Percentiles rank a stretch among this genome's conserved stretches.
These are phyloP conservation scores for Nothophoma quercina DNA, from an alignment of 2,329 filamentous ascomycete species.

Conservation along the genomic window DNA sequence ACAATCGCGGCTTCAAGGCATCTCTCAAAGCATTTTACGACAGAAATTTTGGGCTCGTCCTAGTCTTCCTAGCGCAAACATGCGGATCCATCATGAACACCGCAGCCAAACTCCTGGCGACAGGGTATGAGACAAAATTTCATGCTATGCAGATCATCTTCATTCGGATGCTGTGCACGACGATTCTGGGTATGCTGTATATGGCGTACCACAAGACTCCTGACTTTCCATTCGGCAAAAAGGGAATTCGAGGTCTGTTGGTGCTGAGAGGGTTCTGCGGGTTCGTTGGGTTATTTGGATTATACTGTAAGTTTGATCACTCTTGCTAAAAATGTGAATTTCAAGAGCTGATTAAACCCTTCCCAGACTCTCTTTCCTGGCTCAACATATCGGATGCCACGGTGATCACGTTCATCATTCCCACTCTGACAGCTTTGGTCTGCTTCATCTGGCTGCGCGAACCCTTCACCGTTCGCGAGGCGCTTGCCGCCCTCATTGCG, in stretches of 20 bases:
- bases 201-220: conserved; percentile 68
- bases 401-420: conserved; percentile 83
- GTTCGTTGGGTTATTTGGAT: conserved; percentile 38
- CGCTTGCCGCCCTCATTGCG: conserved; percentile 75
- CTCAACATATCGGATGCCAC: conserved; percentile 84
- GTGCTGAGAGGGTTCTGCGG: conserved; percentile 34
- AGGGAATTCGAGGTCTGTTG: conserved; percentile 27
- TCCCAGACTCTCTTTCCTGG: conserved; percentile 71
- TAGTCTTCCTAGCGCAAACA: conserved; percentile 50
- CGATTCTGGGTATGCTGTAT: conserved; percentile 69
- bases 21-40: conserved; percentile 27
- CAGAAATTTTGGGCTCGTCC: conserved; percentile 33
- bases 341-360: background rate
- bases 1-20: background rate
- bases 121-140: conserved; percentile 36
- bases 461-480: conserved; percentile 78
- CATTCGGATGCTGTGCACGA: conserved; percentile 76
- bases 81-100: conserved; percentile 39
- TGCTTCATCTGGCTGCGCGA: conserved; percentile 77
- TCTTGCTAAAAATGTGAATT: background rate
- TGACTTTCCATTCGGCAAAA: conserved; percentile 33
- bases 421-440: conserved; percentile 77
- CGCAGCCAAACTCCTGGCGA: conserved; percentile 34
- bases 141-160: conserved; percentile 70
- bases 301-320: conserved; percentile 50